Evolutionary conservation across 2,329 filamentous ascomycete species (phyloP).

Genomic region (Colletotrichum godetiae): DNA sequence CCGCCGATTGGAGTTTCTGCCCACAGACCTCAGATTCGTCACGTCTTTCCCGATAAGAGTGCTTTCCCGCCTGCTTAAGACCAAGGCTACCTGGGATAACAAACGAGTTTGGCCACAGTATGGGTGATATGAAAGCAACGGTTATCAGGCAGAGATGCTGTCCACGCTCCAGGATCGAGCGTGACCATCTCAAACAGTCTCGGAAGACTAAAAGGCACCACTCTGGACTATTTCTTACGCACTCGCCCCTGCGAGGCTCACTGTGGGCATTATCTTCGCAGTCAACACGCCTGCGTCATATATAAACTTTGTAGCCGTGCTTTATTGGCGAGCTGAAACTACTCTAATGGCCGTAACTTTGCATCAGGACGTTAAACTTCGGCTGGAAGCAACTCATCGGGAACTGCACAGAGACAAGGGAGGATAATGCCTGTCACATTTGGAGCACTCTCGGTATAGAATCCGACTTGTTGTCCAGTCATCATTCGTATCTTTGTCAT

Average conservation of each 20-base stretch:
- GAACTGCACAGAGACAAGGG: background rate
- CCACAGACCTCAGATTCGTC: background rate
- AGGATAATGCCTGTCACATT: background rate
- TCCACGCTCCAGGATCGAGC: background rate
- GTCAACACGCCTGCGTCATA: background rate
- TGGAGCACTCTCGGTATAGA: background rate
- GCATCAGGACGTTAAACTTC: background rate
- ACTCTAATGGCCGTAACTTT: background rate
- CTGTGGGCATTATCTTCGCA: background rate
- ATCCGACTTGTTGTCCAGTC: background rate
- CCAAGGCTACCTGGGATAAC: too few species aligned
- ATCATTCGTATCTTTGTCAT: slow-evolving; percentile 5
- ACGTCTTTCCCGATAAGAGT: background rate
- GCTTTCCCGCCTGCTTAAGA: background rate
- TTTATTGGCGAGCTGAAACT: background rate
- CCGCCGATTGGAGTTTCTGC: background rate
- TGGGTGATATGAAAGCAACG: too few species aligned
- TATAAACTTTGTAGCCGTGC: background rate
- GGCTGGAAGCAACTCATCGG: background rate
- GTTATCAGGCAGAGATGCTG: background rate
- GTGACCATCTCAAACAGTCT: background rate
- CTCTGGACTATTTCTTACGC: background rate
- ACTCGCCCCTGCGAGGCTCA: background rate
- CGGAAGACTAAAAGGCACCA: background rate
- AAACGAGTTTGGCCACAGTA: too few species aligned